Evolutionary conservation across 257 asterid genomes (phyloP), one percentile per base, ranked within the genome.

Genomic region (Voacanga thouarsii): DNA sequence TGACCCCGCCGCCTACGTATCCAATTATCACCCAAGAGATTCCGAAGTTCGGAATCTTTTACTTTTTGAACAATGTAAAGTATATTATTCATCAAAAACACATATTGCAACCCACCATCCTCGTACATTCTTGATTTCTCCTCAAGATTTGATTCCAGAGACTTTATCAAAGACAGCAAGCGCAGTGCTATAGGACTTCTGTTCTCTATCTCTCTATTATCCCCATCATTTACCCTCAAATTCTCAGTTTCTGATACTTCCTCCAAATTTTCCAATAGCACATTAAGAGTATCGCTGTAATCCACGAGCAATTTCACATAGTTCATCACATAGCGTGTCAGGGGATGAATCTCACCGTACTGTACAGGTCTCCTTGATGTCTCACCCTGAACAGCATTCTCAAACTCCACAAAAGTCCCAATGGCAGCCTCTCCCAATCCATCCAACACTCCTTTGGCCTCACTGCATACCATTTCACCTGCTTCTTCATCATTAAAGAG

Each of bases 321-420:
- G 83, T 96, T 96, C 99, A 96, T 96, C 63, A 96, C 99, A 83
- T 96, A 96, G 7, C 99, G 89, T 53, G 91, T 85, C 76, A 96
- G 90, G 16, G 98, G 99, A 74, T 93, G 99, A 78, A 96, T 90
- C 82, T 92, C 98, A 78, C 92, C 98, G 79, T 89, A 89, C 73
- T 84, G 97, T 55, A 91, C 82, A 3, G 97, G 94, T 81, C 82
- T 91, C 86, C 84, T 93, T 0, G 98, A 93, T 49, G 94, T 61
- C 82, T 95, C 99, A 72, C 97, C 92, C 86, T 89, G 85, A 82
- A 95, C 98, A 50, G 97, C 97, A 80, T 87, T 93, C 86, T 95
- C 98, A 82, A 95, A 93, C 87, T 93, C 97, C 78, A 91, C 89
- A 24, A 93, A 93, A 39, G 96, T 95, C 61, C 96, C 99, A 71